Evolutionary conservation across 345 rosid genomes (phyloP), one percentile per base, ranked within the genome.

Genomic region (Aurinia saxatilis): DNA sequence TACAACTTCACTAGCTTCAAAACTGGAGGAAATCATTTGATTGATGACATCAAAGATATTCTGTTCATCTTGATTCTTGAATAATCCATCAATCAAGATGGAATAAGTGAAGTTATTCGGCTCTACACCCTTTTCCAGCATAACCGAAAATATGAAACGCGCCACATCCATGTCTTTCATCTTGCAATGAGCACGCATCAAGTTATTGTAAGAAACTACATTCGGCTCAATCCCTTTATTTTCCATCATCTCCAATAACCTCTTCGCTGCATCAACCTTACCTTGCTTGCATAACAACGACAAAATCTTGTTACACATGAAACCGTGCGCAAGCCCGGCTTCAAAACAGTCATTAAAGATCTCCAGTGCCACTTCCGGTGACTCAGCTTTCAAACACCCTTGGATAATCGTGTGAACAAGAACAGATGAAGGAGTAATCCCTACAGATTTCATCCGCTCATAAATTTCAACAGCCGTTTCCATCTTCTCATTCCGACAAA

Each of bases 141-240:
- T 79, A 61, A 68, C 72, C 7, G 63, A 71, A 51, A 72, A 78
- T 2, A 74, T 1, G 49, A 30, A 30, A 36, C 50, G 8, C 67
- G 95, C 93, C 67, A 10, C 60, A 42, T 82, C 84, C 82, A 81
- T 68, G 60, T 71, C 57, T 53, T 79, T 73, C 19, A 12, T 48
- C 65, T 60, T 79, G 68, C 86, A 85, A 71, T 80, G 70, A 54
- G 75, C 80, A 69, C 70, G 81, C 53, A 90, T 83, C 79, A 83
- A 69, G 74, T 54, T 75, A 59, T 90, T 83, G 80, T 79, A 82
- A 7, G 88, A 85, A 75, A 74, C 91, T 29, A 53, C 50, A 72
- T 58, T 74, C n/a, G 79, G 79, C 34, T 13, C 31, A 21, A 83
- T 47, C n/a, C 82, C 76, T 4, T 67, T 78, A 40, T 27, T 47